Base-by-base conservation (phyloP, 805 yeast genomes). In the Candida anglica region DNA sequence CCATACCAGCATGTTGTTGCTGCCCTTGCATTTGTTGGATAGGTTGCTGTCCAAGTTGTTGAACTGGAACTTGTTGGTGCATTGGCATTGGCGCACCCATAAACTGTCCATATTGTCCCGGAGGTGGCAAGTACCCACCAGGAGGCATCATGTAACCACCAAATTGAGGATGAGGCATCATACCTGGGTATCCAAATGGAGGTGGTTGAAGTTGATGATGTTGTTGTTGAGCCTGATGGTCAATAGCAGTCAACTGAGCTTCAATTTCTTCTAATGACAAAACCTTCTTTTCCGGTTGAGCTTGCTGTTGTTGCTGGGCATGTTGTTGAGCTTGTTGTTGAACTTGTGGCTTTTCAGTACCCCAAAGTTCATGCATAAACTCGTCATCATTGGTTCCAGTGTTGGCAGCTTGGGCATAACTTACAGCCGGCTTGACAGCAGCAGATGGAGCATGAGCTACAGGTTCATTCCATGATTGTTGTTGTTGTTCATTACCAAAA, bases 181-280 rank as follows among this genome's bases (percentile, higher is more conserved):
- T 21, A 14, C 60, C 63, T 28, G 65, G 64, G 46, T 54, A 52
- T n/a, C 60, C 62, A 17, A 32, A 25, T 26, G 11, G 34, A n/a
- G n/a, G n/a, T 6, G 10, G 34, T 39, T 37, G 52, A 34, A 34
- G 44, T 31, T 49, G 50, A 34, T 46, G 43, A 34, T 33, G 52
- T 30, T 43, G 44, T 13, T 36, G 55, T 19, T 43, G 49, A 15
- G 42, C 44, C 32, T 47, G 32, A 27, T 48, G 48, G 37, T 63
- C 71, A 36, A 71, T 66, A 4, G 73, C 68, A 39, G 79, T 65
- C 52, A 81, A 66, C 48, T 79, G 86, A 6, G 95, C 86, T 60
- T 88, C 96, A 43, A 88, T 75, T 47, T 88, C 94, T 53, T 84
- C 91, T 54, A 86, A 66, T 8, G 95, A 82, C 46, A 84, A 59